Evolutionary conservation across 2,329 filamentous ascomycete species (phyloP).

Genomic region (Scopulariopsis brevicaulis): DNA sequence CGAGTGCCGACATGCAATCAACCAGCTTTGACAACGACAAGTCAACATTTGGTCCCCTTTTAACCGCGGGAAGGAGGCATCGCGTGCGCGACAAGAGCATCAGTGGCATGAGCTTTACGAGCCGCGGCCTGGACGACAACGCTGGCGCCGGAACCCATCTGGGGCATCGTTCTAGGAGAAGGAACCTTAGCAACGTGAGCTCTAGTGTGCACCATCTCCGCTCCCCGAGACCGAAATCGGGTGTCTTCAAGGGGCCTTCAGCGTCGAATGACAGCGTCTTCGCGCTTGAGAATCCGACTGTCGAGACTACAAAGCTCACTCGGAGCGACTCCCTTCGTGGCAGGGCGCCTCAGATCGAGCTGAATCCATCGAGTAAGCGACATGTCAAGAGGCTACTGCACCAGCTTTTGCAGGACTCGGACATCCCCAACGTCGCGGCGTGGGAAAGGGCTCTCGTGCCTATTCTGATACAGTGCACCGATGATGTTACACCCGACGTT

Average conservation of each 20-base stretch:
- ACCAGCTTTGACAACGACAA: slow-evolving; percentile 65
- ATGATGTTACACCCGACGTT: slow-evolving; percentile 90
- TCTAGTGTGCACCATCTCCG: slow-evolving; percentile 54
- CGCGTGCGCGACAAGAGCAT: slow-evolving; percentile 68
- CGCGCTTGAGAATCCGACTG: slow-evolving; percentile 25
- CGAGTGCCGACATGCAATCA: slow-evolving; percentile 53
- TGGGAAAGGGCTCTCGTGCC: slow-evolving; percentile 91
- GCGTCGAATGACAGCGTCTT: slow-evolving; percentile 39
- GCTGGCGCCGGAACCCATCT: slow-evolving; percentile 29
- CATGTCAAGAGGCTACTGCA: slow-evolving; percentile 79
- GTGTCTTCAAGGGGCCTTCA: slow-evolving; percentile 42
- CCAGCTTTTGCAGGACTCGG: slow-evolving; percentile 70
- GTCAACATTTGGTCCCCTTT: slow-evolving; percentile 57
- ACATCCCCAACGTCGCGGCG: slow-evolving; percentile 58
- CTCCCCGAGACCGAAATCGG: slow-evolving; percentile 57
- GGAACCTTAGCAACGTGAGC: slow-evolving; percentile 79
- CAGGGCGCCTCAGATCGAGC: slow-evolving; percentile 45
- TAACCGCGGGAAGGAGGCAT: slow-evolving; percentile 65
- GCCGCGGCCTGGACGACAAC: slow-evolving; percentile 57
- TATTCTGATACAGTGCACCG: slow-evolving; percentile 80
- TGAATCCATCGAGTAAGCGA: slow-evolving; percentile 77
- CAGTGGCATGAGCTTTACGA: slow-evolving; percentile 56
- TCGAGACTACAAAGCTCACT: slow-evolving; percentile 4
- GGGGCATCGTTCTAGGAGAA: slow-evolving; percentile 48
- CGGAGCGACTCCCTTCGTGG: slow-evolving; percentile 4